These are phyloP conservation scores for Curvularia spicifera DNA, from an alignment of 2,329 filamentous ascomycete genomes.

Conservation along the genomic window DNA sequence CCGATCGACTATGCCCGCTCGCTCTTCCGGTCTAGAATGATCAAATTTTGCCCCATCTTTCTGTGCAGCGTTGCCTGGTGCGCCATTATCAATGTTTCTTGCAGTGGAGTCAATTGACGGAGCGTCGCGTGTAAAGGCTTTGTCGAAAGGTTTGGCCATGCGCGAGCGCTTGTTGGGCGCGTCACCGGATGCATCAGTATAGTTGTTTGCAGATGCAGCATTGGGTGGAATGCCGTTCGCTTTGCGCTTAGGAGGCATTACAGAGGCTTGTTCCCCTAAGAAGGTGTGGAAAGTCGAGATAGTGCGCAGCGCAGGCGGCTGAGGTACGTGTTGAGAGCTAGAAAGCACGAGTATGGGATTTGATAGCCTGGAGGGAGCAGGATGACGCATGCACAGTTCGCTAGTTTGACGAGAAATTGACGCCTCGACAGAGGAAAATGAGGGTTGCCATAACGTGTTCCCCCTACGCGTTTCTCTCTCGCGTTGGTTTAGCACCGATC, in stretches of 20 bases:
- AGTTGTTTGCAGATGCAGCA: slow-evolving; percentile 37
- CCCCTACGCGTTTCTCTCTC: slow-evolving; percentile 23
- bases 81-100: slow-evolving; percentile 26
- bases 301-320: neutral
- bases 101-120: slow-evolving; percentile 16
- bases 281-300: neutral
- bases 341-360: neutral
- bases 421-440: neutral
- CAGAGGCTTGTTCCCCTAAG: neutral
- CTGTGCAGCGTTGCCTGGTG: slow-evolving; percentile 22
- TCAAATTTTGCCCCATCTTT: slow-evolving; percentile 35
- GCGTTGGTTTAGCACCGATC: slow-evolving; percentile 31
- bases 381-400: neutral
- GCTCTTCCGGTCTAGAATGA: slow-evolving; percentile 48
- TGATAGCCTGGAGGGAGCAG: neutral
- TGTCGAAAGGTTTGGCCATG: slow-evolving; percentile 35
- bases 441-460: slow-evolving; percentile 1
- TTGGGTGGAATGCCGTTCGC: slow-evolving; percentile 40
- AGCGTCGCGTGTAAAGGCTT: slow-evolving; percentile 31
- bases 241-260: slow-evolving; percentile 32
- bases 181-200: slow-evolving; percentile 44
- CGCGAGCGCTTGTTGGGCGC: slow-evolving; percentile 49
- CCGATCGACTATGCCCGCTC: slow-evolving; percentile 52
- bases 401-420: neutral
- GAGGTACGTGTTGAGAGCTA: neutral